These are phyloP conservation scores for Cubamyces sp. DNA, from an alignment of 768 basidiomycete genomes.

Conservation along the genomic window DNA sequence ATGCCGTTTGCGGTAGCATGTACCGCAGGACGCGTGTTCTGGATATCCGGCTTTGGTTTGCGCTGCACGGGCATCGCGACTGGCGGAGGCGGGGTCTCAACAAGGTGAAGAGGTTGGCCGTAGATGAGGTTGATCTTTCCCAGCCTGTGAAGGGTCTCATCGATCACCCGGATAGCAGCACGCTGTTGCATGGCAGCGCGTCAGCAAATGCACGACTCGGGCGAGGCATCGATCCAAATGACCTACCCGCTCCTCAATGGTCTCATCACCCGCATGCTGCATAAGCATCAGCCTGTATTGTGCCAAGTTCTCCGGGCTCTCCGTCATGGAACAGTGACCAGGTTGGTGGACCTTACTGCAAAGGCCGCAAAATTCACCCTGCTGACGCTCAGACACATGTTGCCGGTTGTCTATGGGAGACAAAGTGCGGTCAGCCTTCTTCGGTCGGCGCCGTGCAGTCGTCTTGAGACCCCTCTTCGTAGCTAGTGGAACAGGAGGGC, in stretches of 20 bases:
- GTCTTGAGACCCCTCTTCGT: background rate
- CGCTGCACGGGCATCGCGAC: constrained; percentile 20
- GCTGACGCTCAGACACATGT: background rate
- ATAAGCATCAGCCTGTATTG: constrained; percentile 73
- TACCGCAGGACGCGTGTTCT: background rate
- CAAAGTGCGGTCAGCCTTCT: constrained; percentile 8
- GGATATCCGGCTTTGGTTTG: constrained; percentile 23
- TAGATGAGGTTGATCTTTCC: constrained; percentile 59
- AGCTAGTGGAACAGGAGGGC: background rate
- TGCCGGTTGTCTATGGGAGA: constrained; percentile 23
- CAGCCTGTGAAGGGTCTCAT: constrained; percentile 59
- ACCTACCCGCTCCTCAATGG: constrained; percentile 65
- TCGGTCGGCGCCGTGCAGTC: background rate
- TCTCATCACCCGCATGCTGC: constrained; percentile 64
- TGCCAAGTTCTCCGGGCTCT: constrained; percentile 64
- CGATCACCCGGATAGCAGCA: constrained; percentile 71
- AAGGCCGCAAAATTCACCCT: constrained; percentile 54
- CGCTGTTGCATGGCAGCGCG: constrained; percentile 42
- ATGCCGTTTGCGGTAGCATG: background rate
- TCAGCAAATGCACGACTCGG: constrained; percentile 1
- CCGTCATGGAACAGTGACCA: constrained; percentile 65
- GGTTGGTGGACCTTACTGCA: constrained; percentile 62
- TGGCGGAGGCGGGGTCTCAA: constrained; percentile 40
- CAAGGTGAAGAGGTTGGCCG: constrained; percentile 65
- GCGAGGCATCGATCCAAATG: background rate